phyloP scores from a whole-genome alignment of 2,329 filamentous ascomycete genomes.

The Fusarium multiceps region DNA sequence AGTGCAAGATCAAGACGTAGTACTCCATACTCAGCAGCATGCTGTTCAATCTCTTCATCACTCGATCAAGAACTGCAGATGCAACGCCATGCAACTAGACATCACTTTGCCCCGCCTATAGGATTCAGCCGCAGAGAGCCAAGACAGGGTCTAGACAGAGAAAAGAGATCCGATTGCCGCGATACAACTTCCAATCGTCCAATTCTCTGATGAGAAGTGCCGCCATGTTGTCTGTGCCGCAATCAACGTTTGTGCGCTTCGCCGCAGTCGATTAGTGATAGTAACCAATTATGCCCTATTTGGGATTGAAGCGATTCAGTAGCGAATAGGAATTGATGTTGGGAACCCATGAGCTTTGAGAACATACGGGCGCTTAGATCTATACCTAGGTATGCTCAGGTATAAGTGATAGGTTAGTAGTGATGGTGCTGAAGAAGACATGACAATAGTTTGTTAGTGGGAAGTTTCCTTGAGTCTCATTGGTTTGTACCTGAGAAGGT shows the following conservation, averaged over 20 bases:
- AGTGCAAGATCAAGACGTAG: background rate
- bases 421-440: slow-evolving; percentile 18
- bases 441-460: slow-evolving; percentile 14
- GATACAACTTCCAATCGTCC: slow-evolving; percentile 14
- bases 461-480: background rate
- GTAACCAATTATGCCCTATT: background rate
- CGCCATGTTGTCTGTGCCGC: slow-evolving; percentile 26
- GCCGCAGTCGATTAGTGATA: background rate
- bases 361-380: slow-evolving; percentile 33
- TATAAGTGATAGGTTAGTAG: background rate
- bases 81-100: slow-evolving; percentile 1
- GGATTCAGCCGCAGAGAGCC: slow-evolving; percentile 18
- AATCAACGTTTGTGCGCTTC: slow-evolving; percentile 1
- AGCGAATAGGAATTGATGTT: slow-evolving; percentile 7
- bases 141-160: background rate
- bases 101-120: slow-evolving; percentile 3
- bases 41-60: slow-evolving; percentile 15
- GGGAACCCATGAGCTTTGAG: background rate
- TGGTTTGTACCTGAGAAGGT: slow-evolving; percentile 16
- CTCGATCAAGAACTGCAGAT: slow-evolving; percentile 29
- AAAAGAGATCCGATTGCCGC: slow-evolving; percentile 10
- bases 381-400: background rate
- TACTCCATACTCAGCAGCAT: background rate
- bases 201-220: slow-evolving; percentile 25
- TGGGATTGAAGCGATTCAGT: background rate